A percentile compares a stretch with the other conserved stretches of the same genome.
Conservation (phyloP, 148 eudicot genomes). For the Spergularia marina region DNA sequence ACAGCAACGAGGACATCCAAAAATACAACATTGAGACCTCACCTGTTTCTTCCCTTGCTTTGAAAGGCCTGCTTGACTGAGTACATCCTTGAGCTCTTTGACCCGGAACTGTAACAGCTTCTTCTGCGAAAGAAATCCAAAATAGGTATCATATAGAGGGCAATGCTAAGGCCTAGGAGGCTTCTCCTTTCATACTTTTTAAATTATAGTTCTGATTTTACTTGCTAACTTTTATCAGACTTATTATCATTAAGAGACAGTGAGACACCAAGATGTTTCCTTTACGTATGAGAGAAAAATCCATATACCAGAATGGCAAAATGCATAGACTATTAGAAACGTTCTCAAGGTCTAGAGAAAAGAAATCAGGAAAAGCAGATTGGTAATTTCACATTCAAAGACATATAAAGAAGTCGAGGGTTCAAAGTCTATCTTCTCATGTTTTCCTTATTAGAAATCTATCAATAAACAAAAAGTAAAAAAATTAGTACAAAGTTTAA, state of each 20-base stretch:
- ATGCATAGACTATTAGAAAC: neutral
- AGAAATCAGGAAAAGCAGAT: conserved; percentile 2
- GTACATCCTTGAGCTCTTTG: conserved; percentile 48
- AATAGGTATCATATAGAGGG: neutral
- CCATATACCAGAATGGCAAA: neutral
- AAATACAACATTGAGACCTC: conserved; percentile 1
- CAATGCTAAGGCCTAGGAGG: conserved; percentile 8
- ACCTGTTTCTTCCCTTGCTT: conserved; percentile 58
- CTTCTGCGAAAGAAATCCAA: conserved; percentile 20
- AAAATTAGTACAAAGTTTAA: neutral
- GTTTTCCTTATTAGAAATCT: neutral
- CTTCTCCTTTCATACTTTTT: neutral
- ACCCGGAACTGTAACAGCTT: conserved; percentile 39
- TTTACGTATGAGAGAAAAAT: neutral
- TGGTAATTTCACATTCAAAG: neutral
- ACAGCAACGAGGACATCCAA: conserved; percentile 3
- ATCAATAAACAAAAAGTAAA: neutral
- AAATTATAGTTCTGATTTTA: neutral
- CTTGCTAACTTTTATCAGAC: neutral
- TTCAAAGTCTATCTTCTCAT: neutral
- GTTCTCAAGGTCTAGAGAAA: neutral
- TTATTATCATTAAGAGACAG: neutral
- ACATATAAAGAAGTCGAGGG: neutral
- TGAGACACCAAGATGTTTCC: neutral
- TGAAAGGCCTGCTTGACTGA: conserved; percentile 36